Base-by-base conservation (phyloP, 2,329 filamentous ascomycete species). In the Tolypocladium endophyticum region DNA sequence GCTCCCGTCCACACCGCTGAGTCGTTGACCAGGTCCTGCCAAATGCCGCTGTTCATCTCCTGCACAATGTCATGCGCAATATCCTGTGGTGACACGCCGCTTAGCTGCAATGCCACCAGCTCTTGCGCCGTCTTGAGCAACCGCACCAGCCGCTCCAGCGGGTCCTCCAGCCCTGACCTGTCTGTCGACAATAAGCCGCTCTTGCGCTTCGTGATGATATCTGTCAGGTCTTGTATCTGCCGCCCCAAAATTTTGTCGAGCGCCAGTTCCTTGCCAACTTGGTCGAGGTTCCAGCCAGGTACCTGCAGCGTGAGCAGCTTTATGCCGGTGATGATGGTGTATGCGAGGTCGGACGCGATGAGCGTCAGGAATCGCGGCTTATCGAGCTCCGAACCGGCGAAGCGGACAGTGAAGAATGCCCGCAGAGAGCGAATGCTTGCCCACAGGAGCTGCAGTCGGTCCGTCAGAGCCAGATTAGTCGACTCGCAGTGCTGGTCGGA, bases 401-500 rank as follows among this genome's bases (percentile, higher is more conserved):
- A 72, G n/a, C 73, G 74, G 8, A 71, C 62, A 36, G 67, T 64
- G 61, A 81, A 73, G 62, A 78, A 79, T 4, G 69, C 65, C 55
- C 72, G 72, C 18, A 77, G 72, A 3, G 77, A 71, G 4, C 68
- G 66, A 39, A 77, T 67, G 61, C 79, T 80, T 12, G 68, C 66
- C 75, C 75, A 78, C n/a, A 82, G 74, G 23, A 81, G 71, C 25
- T 74, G 70, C 1, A 80, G 68, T 9, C 78, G 74, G 38, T 79
- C 75, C 1, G 71, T 67, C 11, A 69, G 62, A 5, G 73, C 58
- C 57, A 79, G 67, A 50, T 67, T 67, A 3, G 67, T 64, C 11
- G 69, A 60, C 12, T 63, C 64, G 52, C 70, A 70, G 61, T 70
- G 67, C 30, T 68, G 63, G 3, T 79, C 77, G 4, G 75, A 73